Evolutionary conservation across 225 moss, liverwort and hornwort species (phyloP).

Genomic region (Anthoceros angustus): DNA sequence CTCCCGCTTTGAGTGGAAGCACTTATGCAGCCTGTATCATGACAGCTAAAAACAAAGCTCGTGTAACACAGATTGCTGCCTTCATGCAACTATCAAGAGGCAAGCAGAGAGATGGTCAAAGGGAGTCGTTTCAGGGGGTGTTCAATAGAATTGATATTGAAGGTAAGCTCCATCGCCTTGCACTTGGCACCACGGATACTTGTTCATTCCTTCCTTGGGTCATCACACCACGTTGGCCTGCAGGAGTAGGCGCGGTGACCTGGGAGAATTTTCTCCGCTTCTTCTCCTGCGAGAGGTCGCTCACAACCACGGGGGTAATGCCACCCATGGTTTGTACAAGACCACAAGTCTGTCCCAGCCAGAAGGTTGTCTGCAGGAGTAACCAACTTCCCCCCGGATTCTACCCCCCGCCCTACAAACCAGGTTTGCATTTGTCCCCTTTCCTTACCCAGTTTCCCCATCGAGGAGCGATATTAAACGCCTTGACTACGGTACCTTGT

Average conservation of each 20-base stretch:
- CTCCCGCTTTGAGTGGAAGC: not conserved
- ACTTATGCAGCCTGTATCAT: too few relatives aligned
- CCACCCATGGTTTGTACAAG: conserved; percentile 36
- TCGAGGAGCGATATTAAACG: not conserved
- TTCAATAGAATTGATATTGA: conserved; percentile 74
- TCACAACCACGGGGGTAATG: conserved; percentile 45
- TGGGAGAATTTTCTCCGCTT: conserved; percentile 88
- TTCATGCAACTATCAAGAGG: conserved; percentile 89
- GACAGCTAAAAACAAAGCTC: too few relatives aligned
- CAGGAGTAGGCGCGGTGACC: conserved; percentile 42
- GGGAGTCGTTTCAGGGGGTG: conserved; percentile 81
- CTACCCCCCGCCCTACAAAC: not conserved
- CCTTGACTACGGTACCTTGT: not conserved
- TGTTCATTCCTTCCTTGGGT: too few relatives aligned
- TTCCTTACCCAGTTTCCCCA: not conserved
- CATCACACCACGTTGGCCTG: not conserved
- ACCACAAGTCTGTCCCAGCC: not conserved
- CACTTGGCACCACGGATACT: not conserved
- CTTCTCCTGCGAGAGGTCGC: conserved; percentile 63
- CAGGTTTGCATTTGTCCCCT: not conserved
- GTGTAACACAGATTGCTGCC: conserved; percentile 52
- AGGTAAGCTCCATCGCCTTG: conserved; percentile 13
- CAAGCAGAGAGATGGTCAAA: conserved; percentile 75
- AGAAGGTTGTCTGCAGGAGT: not conserved
- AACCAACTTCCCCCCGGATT: not conserved